Percentiles rank a stretch among this genome's conserved stretches.
These are phyloP conservation scores for Allium cepa DNA, from an alignment of 106 monocot genomes.

Conservation along the genomic window DNA sequence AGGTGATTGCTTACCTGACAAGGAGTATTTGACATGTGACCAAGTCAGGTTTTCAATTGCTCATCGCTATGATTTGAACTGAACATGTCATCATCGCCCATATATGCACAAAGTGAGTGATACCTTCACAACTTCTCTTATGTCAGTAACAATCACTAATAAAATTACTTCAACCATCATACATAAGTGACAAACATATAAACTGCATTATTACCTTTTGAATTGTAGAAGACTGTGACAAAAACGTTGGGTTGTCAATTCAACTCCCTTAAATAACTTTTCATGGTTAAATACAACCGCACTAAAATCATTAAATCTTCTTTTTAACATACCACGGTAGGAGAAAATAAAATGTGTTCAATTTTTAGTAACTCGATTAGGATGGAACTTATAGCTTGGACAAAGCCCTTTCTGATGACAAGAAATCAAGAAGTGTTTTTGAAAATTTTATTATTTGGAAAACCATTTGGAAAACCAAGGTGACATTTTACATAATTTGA, in stretches of 20 bases:
- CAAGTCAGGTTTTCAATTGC: conserved; percentile 64
- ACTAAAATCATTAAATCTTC: not conserved
- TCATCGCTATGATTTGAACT: conserved; percentile 97
- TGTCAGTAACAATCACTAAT: not conserved
- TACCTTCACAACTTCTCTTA: conserved; percentile 33
- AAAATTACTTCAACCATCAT: not conserved
- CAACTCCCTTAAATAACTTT: too few relatives aligned
- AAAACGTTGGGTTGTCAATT: too few relatives aligned
- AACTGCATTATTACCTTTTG: too few relatives aligned
- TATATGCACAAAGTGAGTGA: conserved; percentile 87
- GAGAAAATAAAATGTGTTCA: too few relatives aligned
- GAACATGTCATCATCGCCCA: conserved; percentile 99
- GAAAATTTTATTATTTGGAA: too few relatives aligned
- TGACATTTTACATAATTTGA: too few relatives aligned
- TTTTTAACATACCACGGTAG: not conserved
- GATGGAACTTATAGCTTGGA: too few relatives aligned
- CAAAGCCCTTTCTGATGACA: too few relatives aligned
- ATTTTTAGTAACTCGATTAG: too few relatives aligned
- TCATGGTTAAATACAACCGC: not conserved
- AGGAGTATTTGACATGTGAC: conserved; percentile 91
- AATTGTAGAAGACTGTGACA: too few relatives aligned
- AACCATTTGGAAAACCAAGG: too few relatives aligned
- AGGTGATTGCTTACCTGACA: conserved; percentile 53
- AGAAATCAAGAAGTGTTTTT: too few relatives aligned
- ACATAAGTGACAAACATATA: not conserved